Evolutionary conservation across 106 monocot species (phyloP).

Genomic region (Agapanthus africanus): DNA sequence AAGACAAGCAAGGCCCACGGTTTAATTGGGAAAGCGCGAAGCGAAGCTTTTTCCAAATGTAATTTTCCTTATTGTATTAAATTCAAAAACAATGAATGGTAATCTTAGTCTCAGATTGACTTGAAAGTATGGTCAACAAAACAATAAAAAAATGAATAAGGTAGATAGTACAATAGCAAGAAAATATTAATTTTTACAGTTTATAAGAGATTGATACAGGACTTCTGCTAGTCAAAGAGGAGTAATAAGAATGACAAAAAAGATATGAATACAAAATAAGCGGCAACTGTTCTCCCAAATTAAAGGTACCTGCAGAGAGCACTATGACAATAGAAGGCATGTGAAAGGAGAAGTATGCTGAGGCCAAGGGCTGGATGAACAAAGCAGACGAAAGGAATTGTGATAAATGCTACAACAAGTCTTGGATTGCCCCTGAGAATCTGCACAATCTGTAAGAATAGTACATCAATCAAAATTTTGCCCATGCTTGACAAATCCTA

Average conservation of each 20-base stretch:
- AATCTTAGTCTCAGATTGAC: no score
- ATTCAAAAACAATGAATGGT: no score
- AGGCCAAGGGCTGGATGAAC: constrained; percentile 91
- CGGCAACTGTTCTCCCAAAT: background rate
- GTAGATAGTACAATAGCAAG: background rate
- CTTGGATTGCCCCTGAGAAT: constrained; percentile 51
- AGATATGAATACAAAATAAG: background rate
- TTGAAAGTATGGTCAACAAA: no score
- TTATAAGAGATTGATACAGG: background rate
- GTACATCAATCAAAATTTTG: constrained; percentile 1
- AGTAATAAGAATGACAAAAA: background rate
- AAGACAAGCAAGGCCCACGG: no score
- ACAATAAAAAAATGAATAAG: background rate
- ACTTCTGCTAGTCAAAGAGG: background rate
- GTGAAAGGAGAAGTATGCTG: constrained; percentile 60
- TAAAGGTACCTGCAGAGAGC: constrained; percentile 77
- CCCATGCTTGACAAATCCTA: background rate
- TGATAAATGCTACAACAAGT: constrained; percentile 52
- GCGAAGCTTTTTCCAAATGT: no score
- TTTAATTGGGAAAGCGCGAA: no score
- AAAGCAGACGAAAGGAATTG: constrained; percentile 71
- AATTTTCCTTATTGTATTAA: no score
- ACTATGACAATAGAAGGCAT: constrained; percentile 63
- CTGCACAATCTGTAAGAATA: constrained; percentile 57
- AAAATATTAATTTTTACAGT: no score